Evolutionary conservation across 2,329 filamentous ascomycete genomes (phyloP).

Genomic region (Chrysoporthe cubensis): DNA sequence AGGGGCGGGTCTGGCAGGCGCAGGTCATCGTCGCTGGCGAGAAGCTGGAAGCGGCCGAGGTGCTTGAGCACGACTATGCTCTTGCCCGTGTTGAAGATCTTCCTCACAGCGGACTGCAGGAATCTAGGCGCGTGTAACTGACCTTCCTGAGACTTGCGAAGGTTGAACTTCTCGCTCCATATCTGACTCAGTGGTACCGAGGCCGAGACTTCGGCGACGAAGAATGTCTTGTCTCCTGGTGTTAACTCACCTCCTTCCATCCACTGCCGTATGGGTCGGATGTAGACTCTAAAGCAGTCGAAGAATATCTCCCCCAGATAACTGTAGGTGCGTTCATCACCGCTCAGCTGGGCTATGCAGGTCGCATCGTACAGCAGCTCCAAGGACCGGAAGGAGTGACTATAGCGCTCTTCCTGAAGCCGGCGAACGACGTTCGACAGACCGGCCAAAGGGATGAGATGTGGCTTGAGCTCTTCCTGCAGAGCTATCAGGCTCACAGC

Average conservation of each 20-base stretch:
- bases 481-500: conserved; percentile 70
- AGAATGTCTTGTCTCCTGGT: conserved; percentile 71
- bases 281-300: conserved; percentile 79
- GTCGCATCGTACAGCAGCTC: conserved; percentile 77
- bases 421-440: conserved; percentile 66
- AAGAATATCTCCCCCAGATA: conserved; percentile 74
- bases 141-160: conserved; percentile 65
- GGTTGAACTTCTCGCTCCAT: conserved; percentile 76
- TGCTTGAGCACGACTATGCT: conserved; percentile 82
- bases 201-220: conserved; percentile 65
- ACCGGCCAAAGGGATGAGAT: conserved; percentile 58
- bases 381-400: conserved; percentile 71
- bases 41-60: conserved; percentile 58
- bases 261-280: conserved; percentile 80
- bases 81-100: conserved; percentile 87
- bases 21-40: conserved; percentile 14
- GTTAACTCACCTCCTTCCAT: conserved; percentile 78
- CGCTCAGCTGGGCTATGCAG: conserved; percentile 70
- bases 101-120: conserved; percentile 67
- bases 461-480: conserved; percentile 57
- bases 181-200: conserved; percentile 65
- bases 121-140: conserved; percentile 74
- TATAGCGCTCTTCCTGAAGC: conserved; percentile 52
- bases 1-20: conserved; percentile 48
- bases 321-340: conserved; percentile 63